Base-by-base conservation (phyloP, 139 green algal species). In the Deuterostichococcus epilithicus region DNA sequence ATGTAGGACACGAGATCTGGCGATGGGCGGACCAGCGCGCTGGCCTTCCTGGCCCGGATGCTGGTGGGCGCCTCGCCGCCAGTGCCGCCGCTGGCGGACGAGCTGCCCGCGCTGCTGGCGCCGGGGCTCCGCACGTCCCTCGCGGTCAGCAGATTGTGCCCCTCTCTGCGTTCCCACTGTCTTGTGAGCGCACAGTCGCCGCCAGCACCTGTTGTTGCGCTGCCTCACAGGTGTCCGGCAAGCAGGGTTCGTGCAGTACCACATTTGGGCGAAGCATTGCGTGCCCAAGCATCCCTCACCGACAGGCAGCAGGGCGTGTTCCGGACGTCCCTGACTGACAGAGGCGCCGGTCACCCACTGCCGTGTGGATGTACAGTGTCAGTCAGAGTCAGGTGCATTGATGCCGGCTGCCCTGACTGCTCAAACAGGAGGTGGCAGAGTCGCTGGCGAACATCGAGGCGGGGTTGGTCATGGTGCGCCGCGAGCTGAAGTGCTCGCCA, bases 1-100 rank as follows among this genome's bases (percentile, higher is more conserved):
- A 34, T 79, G 45, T 60, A 82, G 38, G 83, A 88, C 77, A 88
- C 83, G 1, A 65, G 76, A 5, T 84, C 83, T 0, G 60, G 76
- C 47, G 83, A 88, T 66, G 83, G 83, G 47, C 74, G 76, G 26
- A 80, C 77, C 32, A 80, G 52, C 33, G 36, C 85, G 80, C 77
- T 86, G 44, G 45, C n/a, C 35, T 84, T 80, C 39, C 59, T 88
- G 47, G 83, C 83, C 2, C 34, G 58, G n/a, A 66, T 72, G 67
- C 52, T 85, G 63, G 71, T 13, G 22, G 28, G 35, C 5, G n/a
- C 34, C 33, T 23, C 42, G 0, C 35, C 74, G 20, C 76, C 80
- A 15, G 36, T 63, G 18, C 58, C 80, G 10, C n/a, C 85, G 15
- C 74, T 87, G 47, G 44, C 63, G 1, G 52, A 67, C 0, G 70